These are phyloP conservation scores for Fusarium fracticaudum DNA, from an alignment of 2,329 filamentous ascomycete species.

Conservation along the genomic window DNA sequence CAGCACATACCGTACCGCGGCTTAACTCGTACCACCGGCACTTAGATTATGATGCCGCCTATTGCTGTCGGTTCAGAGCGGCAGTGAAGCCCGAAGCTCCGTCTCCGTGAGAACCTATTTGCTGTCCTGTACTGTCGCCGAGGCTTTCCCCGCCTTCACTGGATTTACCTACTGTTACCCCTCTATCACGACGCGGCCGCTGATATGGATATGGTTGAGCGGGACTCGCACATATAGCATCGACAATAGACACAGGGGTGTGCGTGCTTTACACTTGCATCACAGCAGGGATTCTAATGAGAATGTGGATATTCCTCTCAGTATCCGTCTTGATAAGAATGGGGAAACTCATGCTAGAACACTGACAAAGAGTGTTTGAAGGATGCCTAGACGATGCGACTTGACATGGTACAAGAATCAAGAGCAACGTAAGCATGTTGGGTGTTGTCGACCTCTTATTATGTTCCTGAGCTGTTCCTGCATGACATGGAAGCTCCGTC, in stretches of 20 bases:
- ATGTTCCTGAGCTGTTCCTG: constrained; percentile 38
- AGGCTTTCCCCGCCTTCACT: constrained; percentile 33
- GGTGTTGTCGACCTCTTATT: constrained; percentile 4
- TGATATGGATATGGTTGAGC: constrained; percentile 14
- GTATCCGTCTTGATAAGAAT: constrained; percentile 22
- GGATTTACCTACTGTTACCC: constrained; percentile 20
- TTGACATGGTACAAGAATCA: not conserved
- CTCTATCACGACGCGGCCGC: constrained; percentile 16
- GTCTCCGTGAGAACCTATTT: constrained; percentile 26
- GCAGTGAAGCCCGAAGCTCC: constrained; percentile 21
- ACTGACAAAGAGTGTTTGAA: constrained; percentile 2
- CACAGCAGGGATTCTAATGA: constrained; percentile 15
- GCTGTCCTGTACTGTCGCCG: constrained; percentile 18
- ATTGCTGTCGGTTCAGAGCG: constrained; percentile 19
- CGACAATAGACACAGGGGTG: constrained; percentile 31
- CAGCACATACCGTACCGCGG: constrained; percentile 14
- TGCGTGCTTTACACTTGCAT: not conserved
- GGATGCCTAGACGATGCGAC: not conserved
- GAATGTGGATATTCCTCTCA: constrained; percentile 13
- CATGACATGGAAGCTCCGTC: constrained; percentile 29
- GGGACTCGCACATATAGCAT: constrained; percentile 12
- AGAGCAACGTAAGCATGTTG: constrained; percentile 12
- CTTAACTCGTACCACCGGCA: constrained; percentile 22
- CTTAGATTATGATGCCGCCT: constrained; percentile 14
- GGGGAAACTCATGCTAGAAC: constrained; percentile 23